Evolutionary conservation across 1,284 basidiomycete species (phyloP), one percentile per base, ranked within the genome.

Genomic region (Cryptococcus sp.): DNA sequence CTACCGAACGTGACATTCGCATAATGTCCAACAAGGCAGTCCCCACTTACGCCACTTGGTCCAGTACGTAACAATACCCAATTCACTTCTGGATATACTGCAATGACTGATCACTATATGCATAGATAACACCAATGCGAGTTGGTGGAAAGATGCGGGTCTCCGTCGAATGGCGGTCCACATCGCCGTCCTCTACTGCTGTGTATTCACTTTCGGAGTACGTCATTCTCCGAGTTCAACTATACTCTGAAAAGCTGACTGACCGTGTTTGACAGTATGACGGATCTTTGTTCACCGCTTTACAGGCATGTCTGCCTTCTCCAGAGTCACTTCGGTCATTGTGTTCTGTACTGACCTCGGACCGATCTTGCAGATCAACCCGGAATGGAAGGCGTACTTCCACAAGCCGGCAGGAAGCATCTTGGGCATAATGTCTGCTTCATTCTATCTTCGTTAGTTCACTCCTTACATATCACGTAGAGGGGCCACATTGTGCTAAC

Each of bases 81-180:
- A 35, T 35, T 35, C 31, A 35, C 31, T 35, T 35, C 13, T 25
- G 25, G 31, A 35, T 13, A 13, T 35, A 10, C 31, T 35, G 31
- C 31, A 35, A 8, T 35, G 8, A 35, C 8, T 35, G 31, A 35
- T 35, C 13, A 13, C 31, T 13, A 13, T 35, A 35, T 13, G 13
- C 20, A 16, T 39, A 66, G 61, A 68, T 60, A 72, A 71, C 56
- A 67, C 71, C 15, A 46, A 65, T 39, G 16, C 58, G 40, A 53
- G 20, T 6, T 72, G 71, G 71, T 71, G 62, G 60, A 60, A 52
- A 35, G 71, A 72, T 51, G 39, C 51, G 3, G 66, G 61, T 41
- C 17, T 72, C n/a, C 63, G 69, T 10, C 39, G 27, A n/a, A 68
- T 64, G 47, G 66, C 67, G 17, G 50, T 67, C 5, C 64, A 67